Conservation (phyloP, 1,284 basidiomycete species). For the Ceraceosorus guamensis region DNA sequence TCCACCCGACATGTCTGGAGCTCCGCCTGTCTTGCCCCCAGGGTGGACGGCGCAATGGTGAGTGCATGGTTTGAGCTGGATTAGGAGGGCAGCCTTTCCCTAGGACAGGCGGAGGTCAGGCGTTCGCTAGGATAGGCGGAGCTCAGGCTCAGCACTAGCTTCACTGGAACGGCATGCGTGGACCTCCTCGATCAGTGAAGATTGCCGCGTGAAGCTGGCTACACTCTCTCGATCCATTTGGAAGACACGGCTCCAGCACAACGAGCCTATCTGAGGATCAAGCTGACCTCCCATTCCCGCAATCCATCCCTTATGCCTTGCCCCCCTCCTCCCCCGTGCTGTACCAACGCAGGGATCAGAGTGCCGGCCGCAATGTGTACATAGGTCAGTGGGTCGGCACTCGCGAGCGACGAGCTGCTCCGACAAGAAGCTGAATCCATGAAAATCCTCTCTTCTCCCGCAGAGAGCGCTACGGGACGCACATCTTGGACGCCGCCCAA, state of each 20-base stretch:
- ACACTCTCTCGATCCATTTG: too few species aligned
- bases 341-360: slow-evolving; percentile 63
- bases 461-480: slow-evolving; percentile 46
- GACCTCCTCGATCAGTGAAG: too few species aligned
- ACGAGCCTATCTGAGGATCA: not conserved
- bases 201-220: too few species aligned
- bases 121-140: too few species aligned
- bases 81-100: too few species aligned
- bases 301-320: too few species aligned
- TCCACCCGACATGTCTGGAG: slow-evolving; percentile 15
- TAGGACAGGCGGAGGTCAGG: too few species aligned
- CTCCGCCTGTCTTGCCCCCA: slow-evolving; percentile 58
- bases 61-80: slow-evolving; percentile 32
- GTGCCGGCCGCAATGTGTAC: slow-evolving; percentile 74
- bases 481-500: slow-evolving; percentile 48
- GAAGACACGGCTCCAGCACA: not conserved
- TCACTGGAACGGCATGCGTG: too few species aligned
- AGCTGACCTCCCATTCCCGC: too few species aligned
- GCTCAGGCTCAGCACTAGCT: too few species aligned
- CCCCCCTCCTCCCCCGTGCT: slow-evolving; percentile 14
- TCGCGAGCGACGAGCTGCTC: not conserved
- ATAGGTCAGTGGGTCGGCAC: slow-evolving; percentile 59
- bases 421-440: not conserved
- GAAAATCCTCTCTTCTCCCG: not conserved
- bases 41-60: slow-evolving; percentile 87